Conservation (phyloP, 2,329 filamentous ascomycete species). For the Westerdykella ornata region DNA sequence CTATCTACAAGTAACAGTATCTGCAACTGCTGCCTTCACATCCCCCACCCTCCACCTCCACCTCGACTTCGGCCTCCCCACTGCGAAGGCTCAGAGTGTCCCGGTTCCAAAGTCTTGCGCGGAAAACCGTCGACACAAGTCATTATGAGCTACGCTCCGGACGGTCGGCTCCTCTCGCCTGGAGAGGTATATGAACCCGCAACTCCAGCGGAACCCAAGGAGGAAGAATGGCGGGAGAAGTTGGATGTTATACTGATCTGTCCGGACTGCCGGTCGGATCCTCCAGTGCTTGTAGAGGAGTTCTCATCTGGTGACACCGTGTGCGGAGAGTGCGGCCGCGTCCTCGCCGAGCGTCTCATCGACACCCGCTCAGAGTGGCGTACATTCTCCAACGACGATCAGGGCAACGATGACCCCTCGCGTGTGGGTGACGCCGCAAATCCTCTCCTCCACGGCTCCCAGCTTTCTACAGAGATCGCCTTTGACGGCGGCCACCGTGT, state of each 20-base stretch:
- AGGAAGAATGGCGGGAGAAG: slow-evolving; percentile 65
- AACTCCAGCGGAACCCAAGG: slow-evolving; percentile 24
- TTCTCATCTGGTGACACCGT: slow-evolving; percentile 89
- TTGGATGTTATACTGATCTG: slow-evolving; percentile 81
- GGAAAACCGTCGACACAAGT: no score
- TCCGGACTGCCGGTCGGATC: slow-evolving; percentile 81
- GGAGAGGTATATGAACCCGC: slow-evolving; percentile 40
- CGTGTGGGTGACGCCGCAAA: slow-evolving; percentile 95
- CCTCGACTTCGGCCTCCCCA: no score
- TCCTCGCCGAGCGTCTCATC: slow-evolving; percentile 84
- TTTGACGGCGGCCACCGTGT: slow-evolving; percentile 67
- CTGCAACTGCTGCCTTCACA: slow-evolving; percentile 1
- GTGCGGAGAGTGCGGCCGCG: slow-evolving; percentile 83
- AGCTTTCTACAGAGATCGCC: slow-evolving; percentile 81
- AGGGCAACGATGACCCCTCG: slow-evolving; percentile 91
- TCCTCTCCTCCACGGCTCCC: slow-evolving; percentile 79
- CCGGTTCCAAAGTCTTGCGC: no score
- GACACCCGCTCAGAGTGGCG: slow-evolving; percentile 98
- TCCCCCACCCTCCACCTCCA: not conserved
- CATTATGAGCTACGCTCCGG: slow-evolving; percentile 29
- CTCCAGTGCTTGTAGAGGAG: slow-evolving; percentile 90
- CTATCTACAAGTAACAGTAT: not conserved
- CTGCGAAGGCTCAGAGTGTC: no score
- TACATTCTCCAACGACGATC: slow-evolving; percentile 97
- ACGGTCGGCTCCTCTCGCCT: slow-evolving; percentile 38